Percentiles rank a stretch among this genome's conserved stretches.
Conservation (phyloP, 116 monocot genomes). For the Trichopus zeylanicus region DNA sequence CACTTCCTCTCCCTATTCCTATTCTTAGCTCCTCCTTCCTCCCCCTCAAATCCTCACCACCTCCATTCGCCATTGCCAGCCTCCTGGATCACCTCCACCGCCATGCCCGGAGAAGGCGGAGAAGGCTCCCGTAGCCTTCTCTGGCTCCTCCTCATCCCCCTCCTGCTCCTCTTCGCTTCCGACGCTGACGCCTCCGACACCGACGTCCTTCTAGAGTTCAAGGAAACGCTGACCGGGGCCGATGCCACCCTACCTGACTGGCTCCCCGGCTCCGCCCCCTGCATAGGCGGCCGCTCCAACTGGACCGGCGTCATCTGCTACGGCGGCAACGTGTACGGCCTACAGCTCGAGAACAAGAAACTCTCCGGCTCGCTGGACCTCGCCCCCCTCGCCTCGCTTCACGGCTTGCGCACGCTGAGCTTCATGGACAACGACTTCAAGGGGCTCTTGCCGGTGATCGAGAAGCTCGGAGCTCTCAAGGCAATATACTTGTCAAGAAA, state of each 20-base stretch:
- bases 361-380: constrained; percentile 35
- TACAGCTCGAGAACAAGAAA: constrained; percentile 51
- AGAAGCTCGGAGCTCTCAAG: constrained; percentile 21
- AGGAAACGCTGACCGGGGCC: constrained; percentile 6
- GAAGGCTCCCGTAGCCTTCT: background rate
- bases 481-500: constrained; percentile 44
- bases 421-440: constrained; percentile 50
- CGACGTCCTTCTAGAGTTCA: constrained; percentile 24
- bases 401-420: constrained; percentile 37
- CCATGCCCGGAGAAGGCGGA: too few relatives aligned
- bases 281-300: constrained; percentile 5
- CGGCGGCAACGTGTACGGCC: constrained; percentile 24
- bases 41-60: too few relatives aligned
- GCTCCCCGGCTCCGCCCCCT: constrained; percentile 10
- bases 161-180: background rate
- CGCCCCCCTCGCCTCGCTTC: constrained; percentile 16
- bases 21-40: too few relatives aligned
- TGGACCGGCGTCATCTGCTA: constrained; percentile 50
- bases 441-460: constrained; percentile 35
- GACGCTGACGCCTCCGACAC: constrained; percentile 1
- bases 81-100: too few relatives aligned
- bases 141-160: background rate
- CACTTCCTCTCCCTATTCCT: too few relatives aligned
- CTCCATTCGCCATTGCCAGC: too few relatives aligned
- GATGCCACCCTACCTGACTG: constrained; percentile 13